phyloP scores from a whole-genome alignment of 2,329 filamentous ascomycete species.

The Pezicula rhizophila region DNA sequence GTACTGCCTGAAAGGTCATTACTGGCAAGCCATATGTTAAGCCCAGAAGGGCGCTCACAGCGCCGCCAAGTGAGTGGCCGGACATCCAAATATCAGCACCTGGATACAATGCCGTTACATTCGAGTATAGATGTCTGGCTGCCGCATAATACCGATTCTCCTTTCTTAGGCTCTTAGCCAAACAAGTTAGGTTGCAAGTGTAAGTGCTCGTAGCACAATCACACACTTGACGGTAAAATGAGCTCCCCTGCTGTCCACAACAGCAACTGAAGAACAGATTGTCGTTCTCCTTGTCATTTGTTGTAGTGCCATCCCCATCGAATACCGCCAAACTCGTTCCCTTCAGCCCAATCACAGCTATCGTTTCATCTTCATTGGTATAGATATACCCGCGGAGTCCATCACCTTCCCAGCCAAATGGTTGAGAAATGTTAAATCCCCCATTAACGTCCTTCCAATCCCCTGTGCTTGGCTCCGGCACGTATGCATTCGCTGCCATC shows the following conservation, averaged over 20 bases:
- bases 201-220: slow-evolving; percentile 85
- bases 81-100: slow-evolving; percentile 80
- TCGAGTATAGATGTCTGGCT: slow-evolving; percentile 82
- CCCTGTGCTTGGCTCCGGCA: slow-evolving; percentile 60
- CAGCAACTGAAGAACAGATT: slow-evolving; percentile 98
- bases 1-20: slow-evolving; percentile 91
- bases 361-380: slow-evolving; percentile 77
- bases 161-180: slow-evolving; percentile 65
- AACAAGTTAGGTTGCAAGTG: slow-evolving; percentile 87
- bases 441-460: slow-evolving; percentile 80
- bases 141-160: slow-evolving; percentile 92
- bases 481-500: slow-evolving; percentile 88
- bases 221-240: slow-evolving; percentile 86
- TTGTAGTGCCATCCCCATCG: slow-evolving; percentile 93
- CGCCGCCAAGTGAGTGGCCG: slow-evolving; percentile 87
- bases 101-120: slow-evolving; percentile 85
- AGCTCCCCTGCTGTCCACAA: slow-evolving; percentile 87
- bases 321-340: slow-evolving; percentile 87
- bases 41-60: slow-evolving; percentile 81
- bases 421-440: slow-evolving; percentile 77
- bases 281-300: slow-evolving; percentile 96
- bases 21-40: slow-evolving; percentile 85
- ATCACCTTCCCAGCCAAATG: slow-evolving; percentile 90
- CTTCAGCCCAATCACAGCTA: slow-evolving; percentile 87
- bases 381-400: slow-evolving; percentile 90